Base-by-base conservation (phyloP, 2,329 filamentous ascomycete species). In the Ceratocystis huliohia region DNA sequence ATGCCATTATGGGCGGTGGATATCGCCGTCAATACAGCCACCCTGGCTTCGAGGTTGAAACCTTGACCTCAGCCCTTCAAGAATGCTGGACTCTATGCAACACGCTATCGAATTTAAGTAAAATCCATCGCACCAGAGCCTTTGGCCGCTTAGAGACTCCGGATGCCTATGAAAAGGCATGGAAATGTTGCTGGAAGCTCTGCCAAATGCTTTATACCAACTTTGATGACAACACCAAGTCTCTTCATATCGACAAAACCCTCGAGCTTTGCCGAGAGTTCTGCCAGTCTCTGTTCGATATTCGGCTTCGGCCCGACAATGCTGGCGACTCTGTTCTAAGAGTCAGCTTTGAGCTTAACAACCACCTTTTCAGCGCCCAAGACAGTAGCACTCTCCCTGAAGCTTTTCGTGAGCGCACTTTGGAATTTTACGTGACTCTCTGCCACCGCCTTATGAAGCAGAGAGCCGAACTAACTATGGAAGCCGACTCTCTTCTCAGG, bases 381-480 rank as follows among this genome's bases (percentile, higher is more conserved):
- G 91, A 96, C 70, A 79, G 76, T 73, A 84, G 88, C 41, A 87
- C 84, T 65, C 79, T 96, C 3, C 93, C 92, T 0, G 89, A 95
- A 72, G 85, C 88, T 0, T 96, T 97, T 73, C 84, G 88, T 64
- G 92, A 96, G 75, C 82, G 92, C 67, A 96, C 93, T 0, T 76
- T 97, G 66, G 93, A 96, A 72, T 96, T 96, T 72, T 96, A 96
- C 72, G 88, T 96, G 70, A 96, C 93, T 0, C 76, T 97, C 2
- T 96, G 93, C 72, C 93, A 96, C 74, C 86, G 93, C 48, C 77
- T 96, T n/a, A 96, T 96, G 91, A 96, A 96, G 74, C 91, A 96
- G 74, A 84, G 89, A 67, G 88, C 84, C 65, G 87, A 89, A 33
- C 75, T 92, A 1, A 86, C 85, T 0, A 87, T 88, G 69, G 90